Evolutionary conservation across 768 basidiomycete genomes (phyloP), one percentile per base, ranked within the genome.

Genomic region (Naganishia friedmannii): DNA sequence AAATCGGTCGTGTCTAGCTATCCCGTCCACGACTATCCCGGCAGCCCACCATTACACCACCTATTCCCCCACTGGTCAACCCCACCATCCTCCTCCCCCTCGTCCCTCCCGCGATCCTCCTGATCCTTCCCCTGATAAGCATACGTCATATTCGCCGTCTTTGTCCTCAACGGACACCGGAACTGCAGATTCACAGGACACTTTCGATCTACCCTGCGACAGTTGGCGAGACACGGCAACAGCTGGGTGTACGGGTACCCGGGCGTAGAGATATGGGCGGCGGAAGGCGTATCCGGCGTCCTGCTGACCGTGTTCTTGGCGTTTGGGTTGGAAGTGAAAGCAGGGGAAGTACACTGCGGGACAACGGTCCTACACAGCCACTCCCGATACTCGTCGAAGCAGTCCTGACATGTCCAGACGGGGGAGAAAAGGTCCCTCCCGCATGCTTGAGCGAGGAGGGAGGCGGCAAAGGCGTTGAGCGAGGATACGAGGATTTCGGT

Each of bases 131-230:
- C 77, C 6, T 73, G 48, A 67, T 77, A 80, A 1, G 70, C 81
- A 71, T 82, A 82, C 42, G 73, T 77, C 56, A 48, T 5, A 19
- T 71, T 65, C 1, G 79, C 79, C 17, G 73, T 79, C 17, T 72
- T 60, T 0, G 54, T 48, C 12, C 78, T 42, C 3, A 68, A 21
- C 12, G 80, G 81, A 69, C 81, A 82, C 46, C 76, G 58, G 54
- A 82, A 79, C 7, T 70, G 69, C n/a, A 82, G 70, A 66, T 74
- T 76, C 10, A 77, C 78, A n/a, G 81, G 81, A 75, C 81, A 82
- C 23, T 73, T 66, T 13, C 80, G 69, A 68, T 81, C 78, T 5
- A 77, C 78, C 6, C 69, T 55, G 32, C 79, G 74, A 65, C 81
- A 82, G 12, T 66, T 74, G 10, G 69, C 53, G 19, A 82, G 68